Percentiles rank a stretch among this genome's conserved stretches.
These are phyloP conservation scores for Pseudonitzschia multistriata DNA, from an alignment of 108 stramenopile genomes.

Conservation along the genomic window DNA sequence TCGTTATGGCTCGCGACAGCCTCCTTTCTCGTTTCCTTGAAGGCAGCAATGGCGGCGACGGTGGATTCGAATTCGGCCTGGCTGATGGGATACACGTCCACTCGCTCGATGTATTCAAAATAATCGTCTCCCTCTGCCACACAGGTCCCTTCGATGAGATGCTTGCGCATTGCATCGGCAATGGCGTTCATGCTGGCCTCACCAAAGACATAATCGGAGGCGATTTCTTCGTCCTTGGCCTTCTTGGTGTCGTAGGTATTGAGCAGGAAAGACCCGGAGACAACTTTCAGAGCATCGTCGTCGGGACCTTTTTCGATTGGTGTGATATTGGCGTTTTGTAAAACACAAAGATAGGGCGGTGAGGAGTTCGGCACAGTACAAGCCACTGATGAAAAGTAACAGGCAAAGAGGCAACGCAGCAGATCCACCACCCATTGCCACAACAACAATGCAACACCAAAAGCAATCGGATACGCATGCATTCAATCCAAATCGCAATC, in stretches of 20 bases:
- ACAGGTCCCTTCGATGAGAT: conserved; percentile 1
- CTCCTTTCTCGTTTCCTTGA: not conserved
- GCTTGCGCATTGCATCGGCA: not conserved
- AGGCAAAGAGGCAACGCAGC: no score
- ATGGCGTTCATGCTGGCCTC: not conserved
- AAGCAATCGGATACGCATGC: no score
- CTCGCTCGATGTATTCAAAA: not conserved
- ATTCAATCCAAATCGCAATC: no score
- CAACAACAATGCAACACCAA: no score
- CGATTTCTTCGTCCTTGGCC: not conserved
- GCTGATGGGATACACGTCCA: not conserved
- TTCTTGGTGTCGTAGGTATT: not conserved
- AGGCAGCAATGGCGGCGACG: not conserved
- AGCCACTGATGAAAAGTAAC: no score
- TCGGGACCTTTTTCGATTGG: not conserved
- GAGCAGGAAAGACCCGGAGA: not conserved
- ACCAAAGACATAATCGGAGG: not conserved
- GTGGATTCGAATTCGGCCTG: conserved; percentile 3
- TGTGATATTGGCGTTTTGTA: no score
- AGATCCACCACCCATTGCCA: no score
- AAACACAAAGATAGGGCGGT: not conserved
- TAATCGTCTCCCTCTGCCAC: not conserved
- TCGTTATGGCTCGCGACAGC: no score
- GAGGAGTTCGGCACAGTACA: not conserved
- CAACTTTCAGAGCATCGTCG: not conserved